Percentiles rank a stretch among this genome's conserved stretches.
Conservation (phyloP, 331 rosid genomes). For the Saraca asoca region DNA sequence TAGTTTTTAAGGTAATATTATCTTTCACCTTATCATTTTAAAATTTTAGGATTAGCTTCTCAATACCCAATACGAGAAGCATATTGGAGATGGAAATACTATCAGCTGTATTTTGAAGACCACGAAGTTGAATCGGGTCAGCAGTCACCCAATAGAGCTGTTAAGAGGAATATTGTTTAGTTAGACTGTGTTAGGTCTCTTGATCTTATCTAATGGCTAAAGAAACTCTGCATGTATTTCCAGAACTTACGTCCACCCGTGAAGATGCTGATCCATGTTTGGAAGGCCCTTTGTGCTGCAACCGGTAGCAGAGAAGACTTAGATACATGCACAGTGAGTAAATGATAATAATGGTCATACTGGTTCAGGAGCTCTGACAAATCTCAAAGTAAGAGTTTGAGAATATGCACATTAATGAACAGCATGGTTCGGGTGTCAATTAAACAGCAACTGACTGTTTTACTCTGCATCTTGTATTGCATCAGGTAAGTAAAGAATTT, state of each 20-base stretch:
- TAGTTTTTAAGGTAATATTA: conserved; percentile 70
- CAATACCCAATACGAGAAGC: neutral
- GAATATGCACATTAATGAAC: too few species aligned
- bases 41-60: neutral
- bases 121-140: neutral
- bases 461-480: too few species aligned
- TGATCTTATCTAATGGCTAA: neutral
- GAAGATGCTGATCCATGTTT: conserved; percentile 80
- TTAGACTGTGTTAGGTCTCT: too few species aligned
- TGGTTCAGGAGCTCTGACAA: conserved; percentile 2
- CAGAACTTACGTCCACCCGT: conserved; percentile 72
- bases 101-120: conserved; percentile 7
- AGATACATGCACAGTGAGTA: conserved; percentile 33
- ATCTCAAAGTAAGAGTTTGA: too few species aligned
- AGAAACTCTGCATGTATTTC: conserved; percentile 33
- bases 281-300: conserved; percentile 87
- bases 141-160: conserved; percentile 3
- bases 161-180: neutral
- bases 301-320: conserved; percentile 45
- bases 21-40: neutral
- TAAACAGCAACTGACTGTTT: too few species aligned
- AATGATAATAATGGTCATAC: conserved; percentile 13
- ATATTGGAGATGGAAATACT: neutral
- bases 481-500: too few species aligned
- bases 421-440: too few species aligned